Evolutionary conservation across 139 green algal genomes (phyloP), one percentile per base, ranked within the genome.

Genomic region (Limnomonas spitsbergensis): DNA sequence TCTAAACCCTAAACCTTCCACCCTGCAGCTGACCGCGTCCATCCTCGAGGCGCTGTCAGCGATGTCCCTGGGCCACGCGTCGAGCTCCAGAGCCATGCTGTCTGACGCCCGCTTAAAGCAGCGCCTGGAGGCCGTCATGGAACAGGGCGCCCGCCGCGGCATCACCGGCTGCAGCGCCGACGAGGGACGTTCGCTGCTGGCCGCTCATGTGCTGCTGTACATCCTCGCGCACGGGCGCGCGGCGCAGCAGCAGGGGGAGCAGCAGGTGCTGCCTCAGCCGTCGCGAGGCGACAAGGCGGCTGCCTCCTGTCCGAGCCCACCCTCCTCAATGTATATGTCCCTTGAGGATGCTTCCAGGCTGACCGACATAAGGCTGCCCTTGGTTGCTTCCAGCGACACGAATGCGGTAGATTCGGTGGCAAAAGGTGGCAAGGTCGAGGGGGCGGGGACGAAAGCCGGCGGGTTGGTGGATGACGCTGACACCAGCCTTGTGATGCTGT

Each of bases 131-230:
- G 34, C 68, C 35, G 42, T 74, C 68, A n/a, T 74, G 68, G 20
- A 74, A 29, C 68, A 74, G 36, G 7, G 26, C 6, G 35, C 24
- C 29, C 14, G 7, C 3, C 4, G 68, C 9, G 29, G 20, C 68
- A 74, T 39, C 35, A 47, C 31, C 7, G 29, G 56, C 56, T 36
- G 27, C 7, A 34, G 29, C 35, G 6, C 9, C 3, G 68, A 74
- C 68, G 68, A 74, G 35, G 68, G 68, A 4, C 68, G 29, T 32
- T 35, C 14, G 24, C 68, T 74, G 35, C 9, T 74, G 68, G 34
- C 68, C 35, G 68, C 36, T 9, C 68, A 74, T 32, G 9, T 74
- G 6, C 68, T 74, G 35, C 7, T 74, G 68, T 42, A 53, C 36
- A 32, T 74, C 9, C 68, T 74, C 4, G 68, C 68, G 31, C 34